Conservation (phyloP, 202 grass and related monocot species). For the Zoysia matrella region DNA sequence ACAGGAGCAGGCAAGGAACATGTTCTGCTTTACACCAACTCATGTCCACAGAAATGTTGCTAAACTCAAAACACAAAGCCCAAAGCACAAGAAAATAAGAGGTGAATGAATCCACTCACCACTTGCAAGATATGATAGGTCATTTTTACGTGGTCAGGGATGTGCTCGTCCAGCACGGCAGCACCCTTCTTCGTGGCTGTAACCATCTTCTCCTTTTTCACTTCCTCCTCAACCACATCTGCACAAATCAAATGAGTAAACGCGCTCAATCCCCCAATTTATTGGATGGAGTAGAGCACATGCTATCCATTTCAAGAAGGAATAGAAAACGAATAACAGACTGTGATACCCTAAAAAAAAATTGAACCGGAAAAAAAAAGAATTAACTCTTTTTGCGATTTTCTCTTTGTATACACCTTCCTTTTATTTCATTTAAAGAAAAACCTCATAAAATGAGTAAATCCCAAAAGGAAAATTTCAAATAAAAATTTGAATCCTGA, state of each 20-base stretch:
- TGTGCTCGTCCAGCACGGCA: constrained; percentile 74
- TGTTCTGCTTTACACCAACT: neutral
- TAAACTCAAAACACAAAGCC: neutral
- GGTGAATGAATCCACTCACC: constrained; percentile 47
- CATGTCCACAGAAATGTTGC: neutral
- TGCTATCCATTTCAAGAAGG: neutral
- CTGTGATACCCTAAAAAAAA: no score
- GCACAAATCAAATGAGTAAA: constrained; percentile 38
- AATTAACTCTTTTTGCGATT: no score
- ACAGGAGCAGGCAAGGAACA: neutral
- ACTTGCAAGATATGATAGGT: constrained; percentile 84
- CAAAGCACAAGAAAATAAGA: neutral
- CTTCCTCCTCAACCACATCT: constrained; percentile 48
- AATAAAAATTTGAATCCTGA: no score
- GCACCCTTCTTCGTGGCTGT: constrained; percentile 82
- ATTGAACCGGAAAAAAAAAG: no score
- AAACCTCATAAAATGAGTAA: no score
- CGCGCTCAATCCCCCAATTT: neutral
- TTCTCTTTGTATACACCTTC: no score
- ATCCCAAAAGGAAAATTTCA: no score
- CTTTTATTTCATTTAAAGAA: no score
- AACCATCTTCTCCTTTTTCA: constrained; percentile 74
- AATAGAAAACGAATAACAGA: neutral
- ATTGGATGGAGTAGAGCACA: neutral
- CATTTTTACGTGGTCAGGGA: constrained; percentile 72